phyloP scores from a whole-genome alignment of 1,284 basidiomycete species.

The Boletus albobrunnescens region DNA sequence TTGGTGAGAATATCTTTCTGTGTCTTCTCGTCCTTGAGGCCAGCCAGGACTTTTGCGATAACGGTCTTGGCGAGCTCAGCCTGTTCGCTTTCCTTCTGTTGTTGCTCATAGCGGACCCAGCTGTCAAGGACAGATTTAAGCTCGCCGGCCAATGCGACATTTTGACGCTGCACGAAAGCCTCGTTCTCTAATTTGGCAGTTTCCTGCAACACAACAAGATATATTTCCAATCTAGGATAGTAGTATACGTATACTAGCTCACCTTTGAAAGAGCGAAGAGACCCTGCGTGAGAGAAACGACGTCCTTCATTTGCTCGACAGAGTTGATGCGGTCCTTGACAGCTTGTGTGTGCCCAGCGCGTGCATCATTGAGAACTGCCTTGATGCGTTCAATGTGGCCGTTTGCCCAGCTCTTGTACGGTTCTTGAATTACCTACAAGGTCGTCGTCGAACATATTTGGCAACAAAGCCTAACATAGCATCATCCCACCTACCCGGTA shows the following conservation, averaged over 20 bases:
- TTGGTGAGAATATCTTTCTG: slow-evolving; percentile 88
- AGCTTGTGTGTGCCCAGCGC: slow-evolving; percentile 87
- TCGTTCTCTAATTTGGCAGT: slow-evolving; percentile 89
- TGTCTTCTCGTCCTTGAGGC: slow-evolving; percentile 85
- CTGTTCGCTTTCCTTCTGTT: slow-evolving; percentile 95
- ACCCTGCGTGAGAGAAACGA: slow-evolving; percentile 83
- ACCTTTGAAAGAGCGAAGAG: slow-evolving; percentile 94
- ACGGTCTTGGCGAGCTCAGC: slow-evolving; percentile 83
- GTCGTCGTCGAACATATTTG: slow-evolving; percentile 7
- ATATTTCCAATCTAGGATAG: background rate
- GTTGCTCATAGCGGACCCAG: slow-evolving; percentile 98
- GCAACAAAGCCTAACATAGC: background rate
- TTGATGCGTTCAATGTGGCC: slow-evolving; percentile 82
- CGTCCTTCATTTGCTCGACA: slow-evolving; percentile 92
- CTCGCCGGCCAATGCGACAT: slow-evolving; percentile 82
- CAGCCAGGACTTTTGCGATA: slow-evolving; percentile 81
- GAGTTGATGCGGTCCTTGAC: slow-evolving; percentile 91
- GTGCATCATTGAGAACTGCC: slow-evolving; percentile 78
- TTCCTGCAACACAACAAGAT: slow-evolving; percentile 52
- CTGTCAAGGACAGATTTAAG: slow-evolving; percentile 94
- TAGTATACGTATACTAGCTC: slow-evolving; percentile 20
- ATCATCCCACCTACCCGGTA: slow-evolving; percentile 60
- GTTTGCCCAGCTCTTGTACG: slow-evolving; percentile 93
- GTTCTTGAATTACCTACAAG: slow-evolving; percentile 50
- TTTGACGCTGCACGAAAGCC: slow-evolving; percentile 89